Percentiles rank a stretch among this genome's conserved stretches.
These are phyloP conservation scores for Heterobasidion parviporum DNA, from an alignment of 1,284 basidiomycete species.

Conservation along the genomic window DNA sequence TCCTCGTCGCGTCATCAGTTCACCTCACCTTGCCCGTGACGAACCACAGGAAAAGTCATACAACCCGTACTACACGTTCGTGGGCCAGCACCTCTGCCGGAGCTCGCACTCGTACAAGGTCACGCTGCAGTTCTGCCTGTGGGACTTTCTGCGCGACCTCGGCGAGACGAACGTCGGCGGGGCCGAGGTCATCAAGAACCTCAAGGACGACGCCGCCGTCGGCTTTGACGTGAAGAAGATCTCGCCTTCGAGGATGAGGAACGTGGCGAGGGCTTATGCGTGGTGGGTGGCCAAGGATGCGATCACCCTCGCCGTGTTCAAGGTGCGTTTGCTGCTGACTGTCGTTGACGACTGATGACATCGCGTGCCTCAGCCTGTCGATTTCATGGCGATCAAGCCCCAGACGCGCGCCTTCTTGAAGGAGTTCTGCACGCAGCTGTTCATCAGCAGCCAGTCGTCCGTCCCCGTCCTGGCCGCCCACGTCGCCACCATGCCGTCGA, in stretches of 20 bases:
- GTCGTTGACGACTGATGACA: not conserved
- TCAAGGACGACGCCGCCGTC: slow-evolving; percentile 38
- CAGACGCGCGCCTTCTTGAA: slow-evolving; percentile 60
- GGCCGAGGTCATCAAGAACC: slow-evolving; percentile 62
- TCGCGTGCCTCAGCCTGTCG: slow-evolving; percentile 57
- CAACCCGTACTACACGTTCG: slow-evolving; percentile 94
- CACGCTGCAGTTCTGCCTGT: slow-evolving; percentile 92
- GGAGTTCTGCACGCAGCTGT: slow-evolving; percentile 58
- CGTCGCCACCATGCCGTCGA: slow-evolving; percentile 27
- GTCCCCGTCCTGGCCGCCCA: slow-evolving; percentile 49
- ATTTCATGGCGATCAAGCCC: slow-evolving; percentile 69
- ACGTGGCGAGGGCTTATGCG: slow-evolving; percentile 70
- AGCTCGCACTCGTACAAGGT: slow-evolving; percentile 80
- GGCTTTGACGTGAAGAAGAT: slow-evolving; percentile 47
- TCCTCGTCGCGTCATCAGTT: not conserved
- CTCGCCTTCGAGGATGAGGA: slow-evolving; percentile 49
- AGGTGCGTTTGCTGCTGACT: slow-evolving; percentile 38
- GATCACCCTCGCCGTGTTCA: slow-evolving; percentile 70
- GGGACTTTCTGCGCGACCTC: slow-evolving; percentile 94
- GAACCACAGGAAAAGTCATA: slow-evolving; percentile 73
- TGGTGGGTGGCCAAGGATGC: slow-evolving; percentile 80
- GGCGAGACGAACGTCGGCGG: slow-evolving; percentile 84
- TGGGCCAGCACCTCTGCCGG: slow-evolving; percentile 68
- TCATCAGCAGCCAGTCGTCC: slow-evolving; percentile 65
- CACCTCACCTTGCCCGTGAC: no score